Base-by-base conservation (phyloP, 2,329 filamentous ascomycete genomes). In the Aspergillus persii region DNA sequence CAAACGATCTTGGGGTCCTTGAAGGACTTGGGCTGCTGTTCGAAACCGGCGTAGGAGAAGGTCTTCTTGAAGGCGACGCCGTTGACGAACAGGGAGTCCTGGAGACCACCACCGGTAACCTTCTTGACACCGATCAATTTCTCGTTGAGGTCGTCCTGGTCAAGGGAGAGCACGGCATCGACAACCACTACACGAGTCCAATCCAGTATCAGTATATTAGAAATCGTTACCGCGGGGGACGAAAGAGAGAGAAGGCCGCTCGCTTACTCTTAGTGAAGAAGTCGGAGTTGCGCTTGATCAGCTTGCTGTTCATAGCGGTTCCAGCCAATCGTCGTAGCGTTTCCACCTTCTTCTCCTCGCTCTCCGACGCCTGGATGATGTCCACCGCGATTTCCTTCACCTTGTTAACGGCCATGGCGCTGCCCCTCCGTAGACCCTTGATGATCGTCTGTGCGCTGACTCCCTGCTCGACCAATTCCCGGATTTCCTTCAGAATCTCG, bases 41-140 rank as follows among this genome's bases (percentile, higher is more conserved):
- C 95, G 80, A 99, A 99, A 74, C 95, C 95, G 69, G 95, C 95
- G 75, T 99, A 99, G 54, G 94, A 93, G 78, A 99, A 99, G 4
- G 95, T 99, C 86, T 99, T 99, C 84, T 98, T 98, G 84, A 99
- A 99, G 39, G 95, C 94, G 63, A 99, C 95, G 73, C 95, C 95
- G 76, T 98, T 95, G 74, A 99, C 90, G 78, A 98, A 98, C 46
- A 96, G 86, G 2, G 94, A 97, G 64, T 98, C 95, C 71, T 96
- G 95, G 33, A 99, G 86, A 41, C 92, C 96, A 76, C 95, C 95
- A 72, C 95, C 95, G 44, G 92, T 94, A 63, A 99, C 93, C 82
- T 97, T 98, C 85, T 99, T 99, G 76, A 98, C 87, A 62, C 95
- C 95, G 71, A 99, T 99, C 70, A 98, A 86, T 77, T 94, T 97